Conservation (phyloP, 805 yeast genomes). For the Torulaspora microellipsoides region DNA sequence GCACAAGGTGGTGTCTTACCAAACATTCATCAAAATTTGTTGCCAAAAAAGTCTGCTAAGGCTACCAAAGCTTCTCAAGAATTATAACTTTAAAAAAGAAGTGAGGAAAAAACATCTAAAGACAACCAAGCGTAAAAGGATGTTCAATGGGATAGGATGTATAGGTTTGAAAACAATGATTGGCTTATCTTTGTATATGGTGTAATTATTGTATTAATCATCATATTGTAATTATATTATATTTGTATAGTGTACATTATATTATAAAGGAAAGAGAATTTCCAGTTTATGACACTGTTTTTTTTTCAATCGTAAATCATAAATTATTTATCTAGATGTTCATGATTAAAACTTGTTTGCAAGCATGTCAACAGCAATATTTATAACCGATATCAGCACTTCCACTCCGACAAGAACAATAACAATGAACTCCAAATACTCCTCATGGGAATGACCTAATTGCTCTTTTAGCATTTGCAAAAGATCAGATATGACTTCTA, state of each 20-base stretch:
- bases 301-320: background rate
- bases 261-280: background rate
- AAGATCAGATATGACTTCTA: slow-evolving; percentile 90
- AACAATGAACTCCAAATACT: slow-evolving; percentile 85
- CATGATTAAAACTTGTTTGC: slow-evolving; percentile 28
- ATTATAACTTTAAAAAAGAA: slow-evolving; percentile 35
- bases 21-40: slow-evolving; percentile 84
- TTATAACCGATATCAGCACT: slow-evolving; percentile 80
- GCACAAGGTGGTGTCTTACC: slow-evolving; percentile 99
- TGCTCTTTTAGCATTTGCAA: slow-evolving; percentile 96
- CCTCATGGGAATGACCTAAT: slow-evolving; percentile 90
- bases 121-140: background rate
- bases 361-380: slow-evolving; percentile 59
- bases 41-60: slow-evolving; percentile 64
- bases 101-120: background rate
- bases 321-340: background rate
- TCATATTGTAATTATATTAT: slow-evolving; percentile 1
- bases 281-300: background rate
- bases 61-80: slow-evolving; percentile 56
- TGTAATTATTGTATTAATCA: slow-evolving; percentile 4
- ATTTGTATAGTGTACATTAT: background rate
- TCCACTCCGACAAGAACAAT: slow-evolving; percentile 89
- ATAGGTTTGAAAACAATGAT: slow-evolving; percentile 5
- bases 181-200: slow-evolving; percentile 2
- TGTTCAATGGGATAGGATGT: slow-evolving; percentile 6